Evolutionary conservation across 179 eudicot species (phyloP).

Genomic region (Spergularia azorica): DNA sequence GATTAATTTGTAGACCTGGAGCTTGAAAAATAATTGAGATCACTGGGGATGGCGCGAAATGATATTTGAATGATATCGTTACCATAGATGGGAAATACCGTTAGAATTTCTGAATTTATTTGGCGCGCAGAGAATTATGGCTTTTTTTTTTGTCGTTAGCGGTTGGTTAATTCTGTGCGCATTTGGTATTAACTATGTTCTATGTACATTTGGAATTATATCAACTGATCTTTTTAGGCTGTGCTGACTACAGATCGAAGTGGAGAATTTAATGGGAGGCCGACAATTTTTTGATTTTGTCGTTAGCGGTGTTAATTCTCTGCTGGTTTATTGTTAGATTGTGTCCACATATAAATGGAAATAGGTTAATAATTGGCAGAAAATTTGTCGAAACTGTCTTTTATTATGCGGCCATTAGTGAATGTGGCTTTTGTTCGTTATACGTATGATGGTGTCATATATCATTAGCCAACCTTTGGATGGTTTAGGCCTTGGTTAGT

Average conservation of each 20-base stretch:
- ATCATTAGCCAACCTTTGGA: background rate
- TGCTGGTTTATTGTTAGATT: background rate
- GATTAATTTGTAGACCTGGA: background rate
- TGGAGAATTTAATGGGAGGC: conserved; percentile 8
- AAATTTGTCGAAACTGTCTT: conserved; percentile 2
- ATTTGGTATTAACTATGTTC: background rate
- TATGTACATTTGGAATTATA: background rate
- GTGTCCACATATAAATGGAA: background rate
- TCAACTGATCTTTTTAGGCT: background rate
- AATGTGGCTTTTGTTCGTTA: background rate
- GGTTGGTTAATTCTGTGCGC: background rate
- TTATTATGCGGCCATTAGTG: background rate
- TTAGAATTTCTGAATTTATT: conserved; percentile 1
- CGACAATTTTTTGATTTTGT: background rate
- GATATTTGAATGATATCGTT: background rate
- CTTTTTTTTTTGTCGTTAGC: conserved; percentile 7
- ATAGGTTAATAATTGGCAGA: background rate
- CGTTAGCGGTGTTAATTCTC: background rate
- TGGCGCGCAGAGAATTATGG: background rate
- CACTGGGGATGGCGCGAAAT: background rate
- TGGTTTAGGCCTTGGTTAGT: background rate
- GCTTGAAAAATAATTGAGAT: conserved; percentile 9
- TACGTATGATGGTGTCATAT: background rate
- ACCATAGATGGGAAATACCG: conserved; percentile 12
- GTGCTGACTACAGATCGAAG: background rate